Evolutionary conservation across 2,329 filamentous ascomycete species (phyloP).

Genomic region (Phoma herbarum): DNA sequence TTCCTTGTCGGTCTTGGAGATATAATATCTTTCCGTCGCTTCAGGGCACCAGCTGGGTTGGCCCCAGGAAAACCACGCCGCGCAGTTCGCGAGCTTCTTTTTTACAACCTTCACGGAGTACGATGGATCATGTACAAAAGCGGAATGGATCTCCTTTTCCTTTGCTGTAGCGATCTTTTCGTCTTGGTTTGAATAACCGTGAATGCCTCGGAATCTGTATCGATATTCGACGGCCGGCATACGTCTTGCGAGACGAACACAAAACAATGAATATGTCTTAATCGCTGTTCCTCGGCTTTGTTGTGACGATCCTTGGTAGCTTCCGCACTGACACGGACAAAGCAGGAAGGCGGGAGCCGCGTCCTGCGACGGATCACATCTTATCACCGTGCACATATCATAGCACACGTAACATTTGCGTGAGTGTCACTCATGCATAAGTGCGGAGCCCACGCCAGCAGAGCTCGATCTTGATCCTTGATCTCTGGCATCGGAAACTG

Average conservation of each 20-base stretch:
- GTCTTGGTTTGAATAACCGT: slow-evolving; percentile 16
- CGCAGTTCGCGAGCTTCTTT: slow-evolving; percentile 26
- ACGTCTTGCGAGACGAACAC: slow-evolving; percentile 27
- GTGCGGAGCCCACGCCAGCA: slow-evolving; percentile 3
- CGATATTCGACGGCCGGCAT: slow-evolving; percentile 24
- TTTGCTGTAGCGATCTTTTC: slow-evolving; percentile 11
- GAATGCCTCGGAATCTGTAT: slow-evolving; percentile 14
- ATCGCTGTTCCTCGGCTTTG: slow-evolving; percentile 3
- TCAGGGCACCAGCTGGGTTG: slow-evolving; percentile 15
- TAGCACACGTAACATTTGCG: slow-evolving; percentile 10
- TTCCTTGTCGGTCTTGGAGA: slow-evolving; percentile 24
- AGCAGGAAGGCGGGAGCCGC: neutral
- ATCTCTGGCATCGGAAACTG: neutral
- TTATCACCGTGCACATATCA: slow-evolving; percentile 6
- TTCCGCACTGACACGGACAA: slow-evolving; percentile 6
- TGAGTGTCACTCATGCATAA: neutral
- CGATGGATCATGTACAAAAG: slow-evolving; percentile 45
- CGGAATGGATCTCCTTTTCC: slow-evolving; percentile 29
- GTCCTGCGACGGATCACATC: slow-evolving; percentile 6
- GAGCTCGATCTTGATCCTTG: slow-evolving; percentile 1
- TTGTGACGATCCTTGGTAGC: slow-evolving; percentile 14
- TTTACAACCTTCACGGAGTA: slow-evolving; percentile 27
- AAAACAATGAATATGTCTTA: slow-evolving; percentile 38
- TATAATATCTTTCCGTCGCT: slow-evolving; percentile 30
- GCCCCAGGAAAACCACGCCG: slow-evolving; percentile 25